Percentiles rank a stretch among this genome's conserved stretches.
These are phyloP conservation scores for Fragosphaeria purpurea DNA, from an alignment of 2,329 filamentous ascomycete species.

Conservation along the genomic window DNA sequence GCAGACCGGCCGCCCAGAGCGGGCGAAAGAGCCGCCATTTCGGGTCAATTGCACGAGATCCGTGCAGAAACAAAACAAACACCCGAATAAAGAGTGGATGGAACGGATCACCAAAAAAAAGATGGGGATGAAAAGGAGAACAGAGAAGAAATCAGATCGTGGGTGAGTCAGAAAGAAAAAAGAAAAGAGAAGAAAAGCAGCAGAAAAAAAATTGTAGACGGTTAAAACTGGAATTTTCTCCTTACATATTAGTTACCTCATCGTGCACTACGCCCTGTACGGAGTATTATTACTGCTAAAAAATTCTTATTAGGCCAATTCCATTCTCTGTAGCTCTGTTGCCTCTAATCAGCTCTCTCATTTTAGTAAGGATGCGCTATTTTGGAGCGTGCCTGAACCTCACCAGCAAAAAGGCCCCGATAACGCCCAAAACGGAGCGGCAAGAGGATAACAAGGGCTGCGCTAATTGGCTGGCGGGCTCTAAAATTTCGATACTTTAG, in stretches of 20 bases:
- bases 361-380: too few species aligned
- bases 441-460: conserved; percentile 3
- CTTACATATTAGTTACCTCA: too few species aligned
- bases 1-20: conserved; percentile 22
- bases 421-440: neutral
- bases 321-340: too few species aligned
- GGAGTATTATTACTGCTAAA: too few species aligned
- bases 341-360: too few species aligned
- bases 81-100: too few species aligned
- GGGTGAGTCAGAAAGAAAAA: neutral
- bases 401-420: neutral
- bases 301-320: too few species aligned
- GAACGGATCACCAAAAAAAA: neutral
- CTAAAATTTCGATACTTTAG: neutral
- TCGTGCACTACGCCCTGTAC: too few species aligned
- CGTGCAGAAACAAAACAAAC: too few species aligned
- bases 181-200: conserved; percentile 5
- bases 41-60: conserved; percentile 13
- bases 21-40: conserved; percentile 24
- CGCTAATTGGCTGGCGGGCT: conserved; percentile 4
- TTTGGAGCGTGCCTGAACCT: too few species aligned
- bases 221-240: too few species aligned
- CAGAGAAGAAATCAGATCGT: too few species aligned
- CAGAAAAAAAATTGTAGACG: neutral
- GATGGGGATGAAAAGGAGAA: neutral